phyloP scores from a whole-genome alignment of 2,329 filamentous ascomycete species.

The Fusarium xylarioides region DNA sequence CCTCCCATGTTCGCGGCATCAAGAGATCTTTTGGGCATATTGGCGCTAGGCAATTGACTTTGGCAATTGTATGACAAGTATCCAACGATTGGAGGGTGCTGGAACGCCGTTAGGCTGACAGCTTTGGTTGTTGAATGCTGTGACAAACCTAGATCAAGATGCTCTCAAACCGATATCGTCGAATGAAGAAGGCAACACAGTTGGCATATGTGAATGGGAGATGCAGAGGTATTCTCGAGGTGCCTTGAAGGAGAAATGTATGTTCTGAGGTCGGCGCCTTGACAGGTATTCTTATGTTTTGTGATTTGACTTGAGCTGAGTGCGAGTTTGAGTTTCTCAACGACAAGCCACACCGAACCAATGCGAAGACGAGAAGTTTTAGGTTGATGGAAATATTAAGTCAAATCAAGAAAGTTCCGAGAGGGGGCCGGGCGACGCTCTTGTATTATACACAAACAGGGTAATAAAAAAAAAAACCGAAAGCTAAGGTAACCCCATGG shows the following conservation, averaged over 20 bases:
- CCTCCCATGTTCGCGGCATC: slow-evolving; percentile 40
- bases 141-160: not conserved
- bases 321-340: not conserved
- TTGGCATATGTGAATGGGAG: not conserved
- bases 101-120: not conserved
- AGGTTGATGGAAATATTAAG: not conserved
- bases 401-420: not conserved
- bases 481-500: slow-evolving; percentile 12
- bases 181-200: not conserved
- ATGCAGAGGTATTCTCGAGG: not conserved
- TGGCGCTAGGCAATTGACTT: not conserved
- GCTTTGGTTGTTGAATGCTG: not conserved
- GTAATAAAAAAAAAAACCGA: slow-evolving; percentile 5
- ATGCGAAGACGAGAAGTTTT: not conserved
- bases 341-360: not conserved
- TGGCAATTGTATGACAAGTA: not conserved
- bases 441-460: slow-evolving; percentile 32
- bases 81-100: not conserved
- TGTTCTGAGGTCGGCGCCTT: not conserved
- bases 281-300: not conserved
- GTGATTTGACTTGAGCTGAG: not conserved
- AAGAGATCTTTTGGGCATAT: slow-evolving; percentile 53
- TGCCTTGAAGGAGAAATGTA: not conserved
- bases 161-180: not conserved
- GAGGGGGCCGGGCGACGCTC: not conserved